These are phyloP conservation scores for Cryptococcus depauperatus DNA, from an alignment of 1,284 basidiomycete species.

Conservation along the genomic window DNA sequence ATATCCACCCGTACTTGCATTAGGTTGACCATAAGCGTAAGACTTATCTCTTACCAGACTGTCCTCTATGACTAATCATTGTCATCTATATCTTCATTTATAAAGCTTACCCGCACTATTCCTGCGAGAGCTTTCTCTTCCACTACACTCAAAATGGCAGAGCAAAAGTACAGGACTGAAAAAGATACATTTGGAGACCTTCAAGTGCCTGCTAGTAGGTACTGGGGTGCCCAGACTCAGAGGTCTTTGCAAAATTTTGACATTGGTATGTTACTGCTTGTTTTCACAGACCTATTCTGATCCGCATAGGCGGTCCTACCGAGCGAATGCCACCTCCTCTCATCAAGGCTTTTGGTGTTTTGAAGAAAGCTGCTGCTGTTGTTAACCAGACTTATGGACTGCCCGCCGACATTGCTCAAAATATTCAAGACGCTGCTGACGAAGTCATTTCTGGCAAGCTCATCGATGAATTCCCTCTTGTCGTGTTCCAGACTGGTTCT, in stretches of 20 bases:
- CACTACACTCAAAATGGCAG: slow-evolving; percentile 31
- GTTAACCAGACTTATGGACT: slow-evolving; percentile 85
- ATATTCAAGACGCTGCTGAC: slow-evolving; percentile 89
- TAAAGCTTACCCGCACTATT: slow-evolving; percentile 5
- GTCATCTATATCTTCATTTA: too few species aligned
- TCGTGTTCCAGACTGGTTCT: slow-evolving; percentile 96
- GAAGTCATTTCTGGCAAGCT: slow-evolving; percentile 98
- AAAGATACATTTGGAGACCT: slow-evolving; percentile 51
- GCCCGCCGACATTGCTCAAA: slow-evolving; percentile 77
- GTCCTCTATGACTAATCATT: too few species aligned
- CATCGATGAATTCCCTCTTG: slow-evolving; percentile 90
- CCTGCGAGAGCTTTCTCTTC: slow-evolving; percentile 16
- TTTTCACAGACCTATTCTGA: neutral
- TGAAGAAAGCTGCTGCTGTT: slow-evolving; percentile 93
- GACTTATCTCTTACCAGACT: neutral
- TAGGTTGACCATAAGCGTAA: too few species aligned
- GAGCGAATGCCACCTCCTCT: slow-evolving; percentile 90
- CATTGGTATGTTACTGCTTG: slow-evolving; percentile 56
- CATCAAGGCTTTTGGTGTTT: slow-evolving; percentile 94
- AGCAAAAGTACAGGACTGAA: slow-evolving; percentile 42
- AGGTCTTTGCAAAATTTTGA: slow-evolving; percentile 98
- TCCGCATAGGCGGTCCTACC: slow-evolving; percentile 55
- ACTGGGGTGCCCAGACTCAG: slow-evolving; percentile 99
- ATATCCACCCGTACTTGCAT: too few species aligned
- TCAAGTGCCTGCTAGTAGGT: slow-evolving; percentile 84